Base-by-base conservation (phyloP, 1,284 basidiomycete species). In the Cryptococcus neoformans region DNA sequence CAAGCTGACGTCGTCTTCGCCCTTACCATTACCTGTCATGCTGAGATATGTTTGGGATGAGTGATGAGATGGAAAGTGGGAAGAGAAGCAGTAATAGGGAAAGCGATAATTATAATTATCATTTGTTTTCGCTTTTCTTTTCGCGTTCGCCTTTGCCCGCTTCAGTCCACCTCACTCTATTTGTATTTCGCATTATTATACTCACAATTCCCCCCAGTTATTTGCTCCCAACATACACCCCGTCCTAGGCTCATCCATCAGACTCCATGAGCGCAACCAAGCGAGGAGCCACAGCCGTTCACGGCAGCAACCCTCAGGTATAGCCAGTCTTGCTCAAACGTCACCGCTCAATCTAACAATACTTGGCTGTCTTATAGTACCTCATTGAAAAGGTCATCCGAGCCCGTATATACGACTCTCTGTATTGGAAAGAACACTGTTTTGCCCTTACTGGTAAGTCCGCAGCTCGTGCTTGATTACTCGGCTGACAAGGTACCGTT, bases 391-490 rank as follows among this genome's bases (percentile, higher is more conserved):
- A 93, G 55, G 89, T 98, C 62, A 93, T 99, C 64, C 86, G 96
- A 49, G 89, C 88, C 68, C 86, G 96, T 57, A 97, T 99, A 61
- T 99, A 97, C 81, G 95, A 98, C 75, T 90, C 90, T 0, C 79
- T 83, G 14, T 99, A 86, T 78, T 99, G 96, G 96, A 99, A 97
- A 78, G 92, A 97, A 72, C 90, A 93, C 59, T 95, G 92, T 70
- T 95, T 95, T 73, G 92, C 92, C 17, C 79, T 95, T 48, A 93
- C 89, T 59, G 28, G 28, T 28, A 28, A 90, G 92, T 90, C 40
- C 40, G 40, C 54, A 48, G 81, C 71, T 36, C 28, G 11, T 28
- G 28, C 28, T 28, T 28, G 28, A 28, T 28, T 28, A 28, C 28
- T 28, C 28, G 28, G 4, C 28, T 28, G 28, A 28, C 28, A 28